These are phyloP conservation scores for Cladosporium sp. DNA, from an alignment of 2,329 filamentous ascomycete genomes.

Conservation along the genomic window DNA sequence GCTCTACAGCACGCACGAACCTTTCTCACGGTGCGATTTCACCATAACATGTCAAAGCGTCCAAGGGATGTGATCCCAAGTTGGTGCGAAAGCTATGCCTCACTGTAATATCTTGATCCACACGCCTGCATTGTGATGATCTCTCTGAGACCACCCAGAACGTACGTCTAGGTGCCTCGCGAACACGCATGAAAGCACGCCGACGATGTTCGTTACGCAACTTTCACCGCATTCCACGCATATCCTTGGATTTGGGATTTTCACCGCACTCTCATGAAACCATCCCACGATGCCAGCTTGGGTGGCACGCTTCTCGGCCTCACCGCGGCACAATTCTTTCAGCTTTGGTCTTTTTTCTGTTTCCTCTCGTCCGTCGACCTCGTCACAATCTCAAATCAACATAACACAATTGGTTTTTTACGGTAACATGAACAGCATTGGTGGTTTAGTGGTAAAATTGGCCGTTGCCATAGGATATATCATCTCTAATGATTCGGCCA, in stretches of 20 bases:
- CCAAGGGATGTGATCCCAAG: no score
- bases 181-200: not conserved
- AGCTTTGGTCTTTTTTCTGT: not conserved
- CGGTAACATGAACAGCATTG: slow-evolving; percentile 11
- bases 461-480: slow-evolving; percentile 1
- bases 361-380: not conserved
- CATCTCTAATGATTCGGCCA: not conserved
- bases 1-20: not conserved
- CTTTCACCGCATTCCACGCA: not conserved
- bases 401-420: no score
- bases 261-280: not conserved
- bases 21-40: no score
- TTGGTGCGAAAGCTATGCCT: not conserved
- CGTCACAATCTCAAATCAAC: not conserved
- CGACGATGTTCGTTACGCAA: not conserved
- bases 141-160: no score
- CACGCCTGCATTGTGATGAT: no score
- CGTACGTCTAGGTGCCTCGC: not conserved
- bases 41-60: no score
- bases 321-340: not conserved
- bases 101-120: not conserved
- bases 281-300: not conserved
- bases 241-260: no score
- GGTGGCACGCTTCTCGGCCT: not conserved
- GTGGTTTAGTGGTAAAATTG: slow-evolving; percentile 16